Evolutionary conservation across 2,329 filamentous ascomycete genomes (phyloP), one percentile per base, ranked within the genome.

Genomic region (Penicillium italicum): DNA sequence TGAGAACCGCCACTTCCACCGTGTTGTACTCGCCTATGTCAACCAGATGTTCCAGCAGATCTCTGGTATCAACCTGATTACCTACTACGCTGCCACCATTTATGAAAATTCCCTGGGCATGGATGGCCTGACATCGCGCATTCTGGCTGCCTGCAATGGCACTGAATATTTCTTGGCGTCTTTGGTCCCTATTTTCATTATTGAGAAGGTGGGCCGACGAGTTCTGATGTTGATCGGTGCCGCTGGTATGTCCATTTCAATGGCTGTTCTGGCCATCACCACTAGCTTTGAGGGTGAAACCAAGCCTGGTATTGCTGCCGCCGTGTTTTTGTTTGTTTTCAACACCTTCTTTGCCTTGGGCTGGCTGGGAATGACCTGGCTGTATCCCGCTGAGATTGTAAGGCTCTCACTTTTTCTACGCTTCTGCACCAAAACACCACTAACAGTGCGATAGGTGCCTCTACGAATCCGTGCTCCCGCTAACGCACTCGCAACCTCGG

Each of bases 171-270:
- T 82, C 61, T 50, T 80, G 24, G 78, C 79, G 2, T 81, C 78
- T 1, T 76, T 74, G 68, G 66, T 82, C 24, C 74, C 79, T 3
- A 74, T 82, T 31, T 79, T 80, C 58, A 75, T 76, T 11, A 76
- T 81, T 55, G 79, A 82, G 61, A 75, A 73, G 48, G 69, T 80
- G 50, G 79, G 79, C 14, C 76, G 88, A 28, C 81, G 88, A 18
- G 82, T 83, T 66, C 80, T 91, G 57, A 90, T 91, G 86, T 73
- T 91, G 18, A 83, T 89, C 59, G 87, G 87, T 50, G 83, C 84
- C 0, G 74, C 82, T 33, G 85, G 85, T 0, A 85, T 86, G 76
- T 84, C 83, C 36, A 67, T 80, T 1, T 84, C 82, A 49, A 90
- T 90, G 87, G 81, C 85, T 2, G 79, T 90, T 24, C 67, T 81